Conservation (phyloP, 2,329 filamentous ascomycete species). For the Microcera coccophila region DNA sequence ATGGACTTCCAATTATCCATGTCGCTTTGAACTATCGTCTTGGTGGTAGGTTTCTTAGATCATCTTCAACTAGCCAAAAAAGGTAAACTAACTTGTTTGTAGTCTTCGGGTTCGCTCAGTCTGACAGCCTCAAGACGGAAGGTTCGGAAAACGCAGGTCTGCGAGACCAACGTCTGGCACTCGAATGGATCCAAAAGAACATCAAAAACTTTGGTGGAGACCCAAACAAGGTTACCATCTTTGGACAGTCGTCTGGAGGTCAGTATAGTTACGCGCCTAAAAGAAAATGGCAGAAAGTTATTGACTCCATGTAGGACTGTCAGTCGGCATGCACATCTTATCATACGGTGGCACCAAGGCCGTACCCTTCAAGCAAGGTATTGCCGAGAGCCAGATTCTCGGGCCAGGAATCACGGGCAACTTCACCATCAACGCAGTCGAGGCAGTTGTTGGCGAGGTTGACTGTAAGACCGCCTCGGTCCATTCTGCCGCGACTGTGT, state of each 20-base stretch:
- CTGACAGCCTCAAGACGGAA: slow-evolving; percentile 16
- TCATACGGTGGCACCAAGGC: slow-evolving; percentile 43
- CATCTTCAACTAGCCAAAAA: too few relatives aligned
- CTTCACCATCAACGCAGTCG: slow-evolving; percentile 46
- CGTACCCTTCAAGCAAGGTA: slow-evolving; percentile 43
- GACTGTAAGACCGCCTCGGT: slow-evolving; percentile 41
- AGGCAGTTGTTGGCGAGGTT: slow-evolving; percentile 37
- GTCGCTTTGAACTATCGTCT: slow-evolving; percentile 34
- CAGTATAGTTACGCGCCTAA: not conserved
- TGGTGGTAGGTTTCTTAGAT: slow-evolving; percentile 10
- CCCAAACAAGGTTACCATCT: slow-evolving; percentile 37
- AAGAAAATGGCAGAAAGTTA: too few relatives aligned
- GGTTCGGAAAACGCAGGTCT: slow-evolving; percentile 44
- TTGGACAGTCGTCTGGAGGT: slow-evolving; percentile 32
- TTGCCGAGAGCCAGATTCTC: slow-evolving; percentile 45
- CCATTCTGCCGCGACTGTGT: slow-evolving; percentile 41
- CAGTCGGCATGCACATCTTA: slow-evolving; percentile 46
- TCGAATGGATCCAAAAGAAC: slow-evolving; percentile 42
- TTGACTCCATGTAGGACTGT: too few relatives aligned
- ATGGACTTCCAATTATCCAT: slow-evolving; percentile 35
- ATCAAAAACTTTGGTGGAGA: slow-evolving; percentile 51
- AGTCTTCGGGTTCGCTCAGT: slow-evolving; percentile 29
- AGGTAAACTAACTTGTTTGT: not conserved
- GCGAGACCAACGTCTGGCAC: slow-evolving; percentile 47
- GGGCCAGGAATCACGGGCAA: slow-evolving; percentile 49